phyloP scores from a whole-genome alignment of 306 rosid species.

The Castanopsis chinensis region DNA sequence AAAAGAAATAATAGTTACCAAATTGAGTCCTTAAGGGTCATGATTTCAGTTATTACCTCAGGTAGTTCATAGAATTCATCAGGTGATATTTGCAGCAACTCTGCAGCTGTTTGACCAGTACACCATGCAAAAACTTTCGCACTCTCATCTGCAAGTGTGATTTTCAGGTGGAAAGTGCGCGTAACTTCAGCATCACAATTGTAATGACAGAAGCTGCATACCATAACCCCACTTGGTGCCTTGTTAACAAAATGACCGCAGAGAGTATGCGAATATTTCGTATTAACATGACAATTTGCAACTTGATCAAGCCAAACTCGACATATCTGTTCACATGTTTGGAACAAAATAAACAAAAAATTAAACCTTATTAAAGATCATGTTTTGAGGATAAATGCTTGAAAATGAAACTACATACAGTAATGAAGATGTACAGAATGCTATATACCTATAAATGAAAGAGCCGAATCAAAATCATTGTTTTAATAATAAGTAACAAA shows the following conservation, averaged over 20 bases:
- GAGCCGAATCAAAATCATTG: not conserved
- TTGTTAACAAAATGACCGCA: conserved; percentile 75
- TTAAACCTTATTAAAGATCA: conserved; percentile 4
- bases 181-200: conserved; percentile 46
- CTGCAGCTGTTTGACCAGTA: conserved; percentile 85
- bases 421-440: not conserved
- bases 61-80: conserved; percentile 78
- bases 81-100: conserved; percentile 86
- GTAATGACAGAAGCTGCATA: conserved; percentile 70
- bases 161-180: conserved; percentile 70
- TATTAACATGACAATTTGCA: conserved; percentile 54
- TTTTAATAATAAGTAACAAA: not conserved
- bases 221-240: conserved; percentile 35
- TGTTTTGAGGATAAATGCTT: not conserved
- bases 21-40: not conserved
- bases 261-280: conserved; percentile 64
- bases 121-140: conserved; percentile 79
- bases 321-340: conserved; percentile 48
- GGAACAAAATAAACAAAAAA: conserved; percentile 16
- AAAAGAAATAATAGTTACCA: not conserved
- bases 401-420: conserved; percentile 1
- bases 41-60: conserved; percentile 56
- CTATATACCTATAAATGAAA: not conserved
- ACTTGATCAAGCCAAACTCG: conserved; percentile 65
- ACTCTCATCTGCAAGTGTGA: conserved; percentile 75